phyloP scores from a whole-genome alignment of 768 basidiomycete genomes.

The Piloderma croceum region DNA sequence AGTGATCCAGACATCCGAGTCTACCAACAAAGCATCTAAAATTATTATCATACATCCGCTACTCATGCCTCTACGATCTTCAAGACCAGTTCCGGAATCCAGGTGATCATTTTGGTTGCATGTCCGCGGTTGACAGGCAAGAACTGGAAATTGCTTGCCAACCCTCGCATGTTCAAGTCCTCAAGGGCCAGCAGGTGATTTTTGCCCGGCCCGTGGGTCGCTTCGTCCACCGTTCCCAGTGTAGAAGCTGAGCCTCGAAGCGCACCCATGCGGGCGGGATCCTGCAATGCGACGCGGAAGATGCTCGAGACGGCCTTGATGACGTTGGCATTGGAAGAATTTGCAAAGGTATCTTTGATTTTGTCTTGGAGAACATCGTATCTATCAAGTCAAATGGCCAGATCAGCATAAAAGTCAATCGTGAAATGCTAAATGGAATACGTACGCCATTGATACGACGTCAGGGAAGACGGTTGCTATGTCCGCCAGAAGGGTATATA shows the following conservation, averaged over 20 bases:
- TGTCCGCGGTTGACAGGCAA: slow-evolving; percentile 48
- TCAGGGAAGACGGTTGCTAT: slow-evolving; percentile 66
- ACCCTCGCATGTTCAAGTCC: slow-evolving; percentile 66
- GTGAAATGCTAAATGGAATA: slow-evolving; percentile 14
- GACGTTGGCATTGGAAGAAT: slow-evolving; percentile 65
- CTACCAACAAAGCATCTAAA: too few species aligned
- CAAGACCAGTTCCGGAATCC: slow-evolving; percentile 61
- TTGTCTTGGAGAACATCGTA: slow-evolving; percentile 74
- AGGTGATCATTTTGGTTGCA: slow-evolving; percentile 63
- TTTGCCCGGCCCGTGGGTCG: slow-evolving; percentile 40
- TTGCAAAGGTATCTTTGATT: slow-evolving; percentile 66
- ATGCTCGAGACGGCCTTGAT: slow-evolving; percentile 70
- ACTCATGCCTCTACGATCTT: slow-evolving; percentile 43
- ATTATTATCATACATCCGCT: slow-evolving; percentile 1
- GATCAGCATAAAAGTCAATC: slow-evolving; percentile 1
- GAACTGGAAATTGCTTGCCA: slow-evolving; percentile 71
- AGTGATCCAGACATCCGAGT: too few species aligned
- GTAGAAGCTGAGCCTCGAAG: slow-evolving; percentile 58
- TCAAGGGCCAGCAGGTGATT: slow-evolving; percentile 58
- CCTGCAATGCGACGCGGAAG: slow-evolving; percentile 64
- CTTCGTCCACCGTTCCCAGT: slow-evolving; percentile 57
- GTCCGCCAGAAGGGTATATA: slow-evolving; percentile 73
- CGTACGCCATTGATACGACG: slow-evolving; percentile 66
- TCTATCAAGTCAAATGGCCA: slow-evolving; percentile 32
- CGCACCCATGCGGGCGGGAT: slow-evolving; percentile 36